Evolutionary conservation across 2,329 filamentous ascomycete genomes (phyloP).

Genomic region (Neofusicoccum kwambonambiense): DNA sequence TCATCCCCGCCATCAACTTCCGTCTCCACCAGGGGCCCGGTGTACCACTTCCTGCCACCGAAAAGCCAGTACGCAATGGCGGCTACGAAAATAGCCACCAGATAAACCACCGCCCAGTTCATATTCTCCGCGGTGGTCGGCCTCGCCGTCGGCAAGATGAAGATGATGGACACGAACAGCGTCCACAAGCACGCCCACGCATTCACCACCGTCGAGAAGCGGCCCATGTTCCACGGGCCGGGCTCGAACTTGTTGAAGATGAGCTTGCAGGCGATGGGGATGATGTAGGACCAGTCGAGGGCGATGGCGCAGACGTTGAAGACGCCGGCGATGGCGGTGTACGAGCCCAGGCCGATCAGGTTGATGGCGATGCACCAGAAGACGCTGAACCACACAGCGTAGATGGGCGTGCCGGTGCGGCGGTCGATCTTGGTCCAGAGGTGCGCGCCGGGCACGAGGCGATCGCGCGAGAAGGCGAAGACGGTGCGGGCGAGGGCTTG

Average conservation of each 20-base stretch:
- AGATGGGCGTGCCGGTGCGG: conserved; percentile 51
- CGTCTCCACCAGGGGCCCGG: conserved; percentile 22
- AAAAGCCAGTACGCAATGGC: conserved; percentile 20
- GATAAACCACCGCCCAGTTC: conserved; percentile 22
- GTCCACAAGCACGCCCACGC: conserved; percentile 21
- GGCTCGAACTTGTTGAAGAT: conserved; percentile 57
- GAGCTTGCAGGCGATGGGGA: conserved; percentile 63
- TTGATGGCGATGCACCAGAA: conserved; percentile 58
- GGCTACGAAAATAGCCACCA: conserved; percentile 20
- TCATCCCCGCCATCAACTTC: background rate
- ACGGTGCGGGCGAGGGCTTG: conserved; percentile 55
- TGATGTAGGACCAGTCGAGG: conserved; percentile 57
- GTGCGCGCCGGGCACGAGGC: conserved; percentile 47
- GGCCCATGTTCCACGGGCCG: conserved; percentile 22
- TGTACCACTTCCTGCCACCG: conserved; percentile 21
- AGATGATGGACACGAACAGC: conserved; percentile 19
- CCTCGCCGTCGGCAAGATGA: conserved; percentile 20
- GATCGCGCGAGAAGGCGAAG: conserved; percentile 57
- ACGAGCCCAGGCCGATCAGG: conserved; percentile 57
- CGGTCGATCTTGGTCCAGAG: conserved; percentile 52
- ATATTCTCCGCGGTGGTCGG: conserved; percentile 22
- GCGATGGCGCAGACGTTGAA: conserved; percentile 58
- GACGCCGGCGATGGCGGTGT: conserved; percentile 53
- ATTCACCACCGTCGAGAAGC: conserved; percentile 18
- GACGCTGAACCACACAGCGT: conserved; percentile 57